Conservation (phyloP, 202 grass and related monocot species). For the Cymbopogon flexuosus region DNA sequence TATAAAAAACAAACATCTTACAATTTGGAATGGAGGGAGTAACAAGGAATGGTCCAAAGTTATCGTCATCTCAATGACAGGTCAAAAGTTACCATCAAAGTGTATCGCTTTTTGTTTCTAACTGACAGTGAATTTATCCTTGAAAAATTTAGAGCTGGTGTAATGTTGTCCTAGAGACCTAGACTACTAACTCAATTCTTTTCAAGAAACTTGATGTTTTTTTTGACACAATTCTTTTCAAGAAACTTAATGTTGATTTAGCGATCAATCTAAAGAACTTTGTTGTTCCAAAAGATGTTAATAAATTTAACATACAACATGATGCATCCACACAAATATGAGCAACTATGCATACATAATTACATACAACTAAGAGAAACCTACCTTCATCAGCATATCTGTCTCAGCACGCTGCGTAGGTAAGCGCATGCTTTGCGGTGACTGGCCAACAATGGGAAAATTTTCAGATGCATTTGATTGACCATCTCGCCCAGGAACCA, state of each 20-base stretch:
- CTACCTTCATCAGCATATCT: slow-evolving; percentile 62
- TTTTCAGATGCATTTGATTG: slow-evolving; percentile 41
- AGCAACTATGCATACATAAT: background rate
- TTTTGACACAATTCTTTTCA: background rate
- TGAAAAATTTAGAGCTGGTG: background rate
- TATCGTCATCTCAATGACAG: background rate
- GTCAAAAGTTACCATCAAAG: background rate
- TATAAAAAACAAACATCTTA: background rate
- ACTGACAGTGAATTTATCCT: background rate
- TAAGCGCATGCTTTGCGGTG: slow-evolving; percentile 48
- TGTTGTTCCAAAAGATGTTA: background rate
- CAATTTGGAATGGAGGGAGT: background rate
- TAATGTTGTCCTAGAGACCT: background rate
- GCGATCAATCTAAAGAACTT: background rate
- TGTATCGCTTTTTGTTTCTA: background rate
- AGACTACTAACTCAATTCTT: background rate
- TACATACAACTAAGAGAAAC: background rate
- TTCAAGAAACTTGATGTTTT: background rate
- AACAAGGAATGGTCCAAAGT: background rate
- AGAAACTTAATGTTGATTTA: background rate
- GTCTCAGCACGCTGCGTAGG: slow-evolving; percentile 30
- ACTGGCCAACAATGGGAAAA: slow-evolving; percentile 46
- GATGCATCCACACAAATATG: background rate
- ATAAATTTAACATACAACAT: background rate
- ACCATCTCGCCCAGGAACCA: slow-evolving; percentile 53